Conservation (phyloP, 768 basidiomycete species). For the Boletus barrowsii region DNA sequence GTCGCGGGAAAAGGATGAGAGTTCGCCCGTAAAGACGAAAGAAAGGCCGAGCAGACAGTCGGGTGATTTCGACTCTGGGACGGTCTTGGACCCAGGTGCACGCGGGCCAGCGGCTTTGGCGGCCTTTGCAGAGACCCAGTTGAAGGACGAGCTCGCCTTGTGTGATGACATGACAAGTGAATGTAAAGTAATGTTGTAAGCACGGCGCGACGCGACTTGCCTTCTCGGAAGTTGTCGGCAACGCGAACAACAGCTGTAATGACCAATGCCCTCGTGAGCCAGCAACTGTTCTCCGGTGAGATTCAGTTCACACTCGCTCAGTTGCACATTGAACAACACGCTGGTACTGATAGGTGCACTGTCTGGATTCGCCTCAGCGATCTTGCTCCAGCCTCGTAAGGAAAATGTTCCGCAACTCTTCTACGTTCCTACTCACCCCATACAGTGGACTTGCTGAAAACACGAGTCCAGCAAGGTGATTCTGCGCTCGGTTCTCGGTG, state of each 20-base stretch:
- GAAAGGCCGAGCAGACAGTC: constrained; percentile 83
- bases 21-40: constrained; percentile 95
- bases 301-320: not conserved
- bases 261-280: constrained; percentile 24
- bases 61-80: constrained; percentile 70
- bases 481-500: constrained; percentile 39
- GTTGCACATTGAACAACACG: not conserved
- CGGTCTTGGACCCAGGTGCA: constrained; percentile 53
- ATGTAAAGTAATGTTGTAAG: too few relatives aligned
- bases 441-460: constrained; percentile 86
- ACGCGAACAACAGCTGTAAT: constrained; percentile 5
- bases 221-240: too few relatives aligned
- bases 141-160: constrained; percentile 19
- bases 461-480: constrained; percentile 84
- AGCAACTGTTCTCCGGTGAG: constrained; percentile 31
- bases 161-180: constrained; percentile 5
- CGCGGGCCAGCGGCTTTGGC: constrained; percentile 59
- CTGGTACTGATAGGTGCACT: constrained; percentile 52
- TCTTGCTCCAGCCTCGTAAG: constrained; percentile 76
- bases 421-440: not conserved
- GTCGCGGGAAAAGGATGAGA: constrained; percentile 82
- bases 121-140: constrained; percentile 54
- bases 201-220: too few relatives aligned
- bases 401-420: not conserved
- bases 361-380: constrained; percentile 74